Percentiles rank a stretch among this genome's conserved stretches.
phyloP scores from a whole-genome alignment of 2,329 filamentous ascomycete species.

The Neophaeococcomyces aloes region DNA sequence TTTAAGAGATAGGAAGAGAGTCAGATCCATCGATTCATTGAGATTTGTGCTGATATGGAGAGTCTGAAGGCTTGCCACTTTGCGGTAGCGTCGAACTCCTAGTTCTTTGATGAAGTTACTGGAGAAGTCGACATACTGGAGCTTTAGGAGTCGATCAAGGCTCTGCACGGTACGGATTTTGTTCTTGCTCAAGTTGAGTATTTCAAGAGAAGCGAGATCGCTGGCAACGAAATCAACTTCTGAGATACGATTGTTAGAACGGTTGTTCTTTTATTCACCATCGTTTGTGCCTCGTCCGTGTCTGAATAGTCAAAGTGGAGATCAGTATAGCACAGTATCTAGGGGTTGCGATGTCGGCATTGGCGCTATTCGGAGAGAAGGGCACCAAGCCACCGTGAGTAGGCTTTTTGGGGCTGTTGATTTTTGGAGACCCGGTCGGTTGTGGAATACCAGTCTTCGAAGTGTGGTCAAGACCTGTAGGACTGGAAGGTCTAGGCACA shows the following conservation, averaged over 20 bases:
- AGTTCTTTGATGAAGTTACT: slow-evolving; percentile 49
- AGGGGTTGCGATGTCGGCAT: slow-evolving; percentile 63
- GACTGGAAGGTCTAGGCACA: too few species aligned
- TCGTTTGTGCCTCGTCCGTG: too few species aligned
- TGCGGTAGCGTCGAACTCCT: slow-evolving; percentile 12
- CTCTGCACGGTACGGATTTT: slow-evolving; percentile 51
- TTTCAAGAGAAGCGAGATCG: slow-evolving; percentile 59
- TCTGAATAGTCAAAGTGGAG: too few species aligned
- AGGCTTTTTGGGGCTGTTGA: too few species aligned
- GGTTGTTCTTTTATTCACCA: too few species aligned
- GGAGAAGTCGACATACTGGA: slow-evolving; percentile 60
- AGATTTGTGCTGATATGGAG: slow-evolving; percentile 62
- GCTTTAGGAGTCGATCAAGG: slow-evolving; percentile 53
- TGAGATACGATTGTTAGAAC: slow-evolving; percentile 61
- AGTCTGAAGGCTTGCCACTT: slow-evolving; percentile 34
- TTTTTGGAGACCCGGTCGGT: too few species aligned
- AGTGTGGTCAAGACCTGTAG: too few species aligned
- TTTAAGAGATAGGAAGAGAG: slow-evolving; percentile 54
- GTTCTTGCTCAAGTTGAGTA: slow-evolving; percentile 70
- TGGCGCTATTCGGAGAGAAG: too few species aligned
- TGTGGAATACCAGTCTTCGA: too few species aligned
- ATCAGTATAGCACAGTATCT: slow-evolving; percentile 71
- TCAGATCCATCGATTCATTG: slow-evolving; percentile 54
- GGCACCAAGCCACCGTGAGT: too few species aligned
- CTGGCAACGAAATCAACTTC: slow-evolving; percentile 60